A percentile compares a stretch with the other conserved stretches of the same genome.
Evolutionary conservation across 345 rosid species (phyloP).

Genomic region (Aquilaria yunnanensis): DNA sequence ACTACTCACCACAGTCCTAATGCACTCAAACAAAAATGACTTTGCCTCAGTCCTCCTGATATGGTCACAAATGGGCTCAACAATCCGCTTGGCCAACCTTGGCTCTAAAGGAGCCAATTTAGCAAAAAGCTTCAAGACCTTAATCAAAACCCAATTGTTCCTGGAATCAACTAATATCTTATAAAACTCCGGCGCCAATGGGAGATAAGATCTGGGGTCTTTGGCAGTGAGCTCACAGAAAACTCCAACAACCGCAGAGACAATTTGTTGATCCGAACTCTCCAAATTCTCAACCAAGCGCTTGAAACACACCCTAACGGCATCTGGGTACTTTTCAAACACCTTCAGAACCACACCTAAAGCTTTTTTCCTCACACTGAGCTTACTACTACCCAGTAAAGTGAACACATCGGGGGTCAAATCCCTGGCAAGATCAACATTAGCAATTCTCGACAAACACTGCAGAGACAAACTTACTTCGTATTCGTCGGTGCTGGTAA

Average conservation of each 20-base stretch:
- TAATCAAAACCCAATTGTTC: conserved; percentile 89
- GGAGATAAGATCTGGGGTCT: conserved; percentile 74
- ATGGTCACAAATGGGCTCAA: conserved; percentile 80
- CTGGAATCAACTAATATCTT: conserved; percentile 76
- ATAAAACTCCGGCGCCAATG: conserved; percentile 85
- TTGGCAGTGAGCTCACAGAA: conserved; percentile 70
- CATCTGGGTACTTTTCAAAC: conserved; percentile 85
- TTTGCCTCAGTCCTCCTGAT: conserved; percentile 83
- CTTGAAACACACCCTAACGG: conserved; percentile 84
- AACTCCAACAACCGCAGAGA: conserved; percentile 73
- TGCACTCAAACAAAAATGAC: conserved; percentile 84
- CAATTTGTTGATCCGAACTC: conserved; percentile 50
- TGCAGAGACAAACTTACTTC: conserved; percentile 85
- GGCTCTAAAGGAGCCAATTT: conserved; percentile 76
- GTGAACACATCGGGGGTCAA: conserved; percentile 78
- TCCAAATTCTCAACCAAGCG: conserved; percentile 89
- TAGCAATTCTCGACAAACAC: conserved; percentile 69
- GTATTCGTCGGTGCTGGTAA: conserved; percentile 52
- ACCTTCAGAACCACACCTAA: conserved; percentile 66
- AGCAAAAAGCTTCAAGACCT: conserved; percentile 77
- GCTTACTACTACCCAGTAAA: conserved; percentile 59
- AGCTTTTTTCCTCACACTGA: conserved; percentile 66
- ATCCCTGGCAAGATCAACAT: conserved; percentile 82
- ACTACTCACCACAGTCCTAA: conserved; percentile 72
- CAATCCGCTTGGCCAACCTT: conserved; percentile 70